Conservation (phyloP, 2,329 filamentous ascomycete genomes). For the Clonostachys rhizophaga region DNA sequence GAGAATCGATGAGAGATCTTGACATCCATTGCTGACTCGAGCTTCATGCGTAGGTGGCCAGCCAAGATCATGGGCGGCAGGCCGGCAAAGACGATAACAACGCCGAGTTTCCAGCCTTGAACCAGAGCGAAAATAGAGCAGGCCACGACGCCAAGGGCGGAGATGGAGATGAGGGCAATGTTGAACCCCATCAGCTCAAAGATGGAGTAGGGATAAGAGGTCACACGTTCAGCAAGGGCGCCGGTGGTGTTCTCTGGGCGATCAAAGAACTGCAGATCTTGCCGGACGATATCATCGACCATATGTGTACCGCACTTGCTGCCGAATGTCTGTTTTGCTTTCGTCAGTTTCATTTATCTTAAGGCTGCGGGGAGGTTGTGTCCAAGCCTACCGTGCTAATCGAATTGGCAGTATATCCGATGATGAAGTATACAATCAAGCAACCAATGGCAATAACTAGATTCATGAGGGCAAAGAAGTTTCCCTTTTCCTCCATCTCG, state of each 20-base stretch:
- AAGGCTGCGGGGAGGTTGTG: too few relatives aligned
- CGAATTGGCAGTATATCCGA: constrained; percentile 69
- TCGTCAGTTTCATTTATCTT: too few relatives aligned
- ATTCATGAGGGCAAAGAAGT: constrained; percentile 89
- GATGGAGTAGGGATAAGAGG: constrained; percentile 77
- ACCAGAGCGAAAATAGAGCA: constrained; percentile 67
- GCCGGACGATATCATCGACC: constrained; percentile 83
- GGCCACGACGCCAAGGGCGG: constrained; percentile 72
- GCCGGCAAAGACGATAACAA: constrained; percentile 75
- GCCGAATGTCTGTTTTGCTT: constrained; percentile 28
- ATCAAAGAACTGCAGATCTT: constrained; percentile 92
- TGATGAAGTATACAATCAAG: constrained; percentile 61
- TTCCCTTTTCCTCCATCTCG: constrained; percentile 62
- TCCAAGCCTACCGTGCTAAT: constrained; percentile 15
- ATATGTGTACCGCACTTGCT: constrained; percentile 77
- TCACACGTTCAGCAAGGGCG: constrained; percentile 83
- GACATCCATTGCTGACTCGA: constrained; percentile 53
- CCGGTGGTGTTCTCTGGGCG: constrained; percentile 83
- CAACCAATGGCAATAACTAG: constrained; percentile 75
- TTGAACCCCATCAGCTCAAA: constrained; percentile 82
- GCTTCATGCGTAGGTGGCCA: constrained; percentile 87
- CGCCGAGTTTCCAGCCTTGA: constrained; percentile 82
- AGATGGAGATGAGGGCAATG: constrained; percentile 69
- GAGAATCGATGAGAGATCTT: constrained; percentile 17
- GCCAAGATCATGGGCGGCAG: constrained; percentile 74